These are phyloP conservation scores for Nannochloropsis gaditana DNA, from an alignment of 108 stramenopile genomes.

Conservation along the genomic window DNA sequence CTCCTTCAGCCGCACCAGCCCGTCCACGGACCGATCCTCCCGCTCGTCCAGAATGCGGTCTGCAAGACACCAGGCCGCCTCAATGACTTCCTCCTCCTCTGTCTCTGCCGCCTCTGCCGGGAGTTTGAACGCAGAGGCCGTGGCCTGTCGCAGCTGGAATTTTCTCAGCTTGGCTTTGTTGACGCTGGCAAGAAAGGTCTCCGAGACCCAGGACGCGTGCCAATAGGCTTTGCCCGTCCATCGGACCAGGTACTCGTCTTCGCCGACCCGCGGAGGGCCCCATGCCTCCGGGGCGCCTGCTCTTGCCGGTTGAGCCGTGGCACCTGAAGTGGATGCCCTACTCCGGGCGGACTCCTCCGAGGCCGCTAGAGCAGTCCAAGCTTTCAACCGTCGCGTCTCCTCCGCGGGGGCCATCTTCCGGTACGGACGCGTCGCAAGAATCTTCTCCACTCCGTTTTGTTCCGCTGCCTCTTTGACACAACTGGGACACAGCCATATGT, in stretches of 20 bases:
- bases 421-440: neutral
- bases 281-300: neutral
- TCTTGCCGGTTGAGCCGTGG: neutral
- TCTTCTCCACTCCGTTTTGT: neutral
- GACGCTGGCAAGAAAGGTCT: constrained; percentile 4
- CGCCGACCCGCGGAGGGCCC: neutral
- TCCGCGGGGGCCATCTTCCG: neutral
- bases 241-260: constrained; percentile 38
- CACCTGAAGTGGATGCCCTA: neutral
- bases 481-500: neutral
- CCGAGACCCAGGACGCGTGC: constrained; percentile 33
- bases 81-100: constrained; percentile 26
- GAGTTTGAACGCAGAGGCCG: neutral
- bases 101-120: neutral
- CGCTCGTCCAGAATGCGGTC: constrained; percentile 25
- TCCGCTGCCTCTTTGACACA: neutral
- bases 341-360: neutral
- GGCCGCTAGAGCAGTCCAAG: neutral
- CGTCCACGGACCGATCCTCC: constrained; percentile 33
- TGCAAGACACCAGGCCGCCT: constrained; percentile 24
- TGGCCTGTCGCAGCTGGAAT: constrained; percentile 22
- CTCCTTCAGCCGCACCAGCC: constrained; percentile 16
- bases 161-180: constrained; percentile 34
- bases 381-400: neutral
- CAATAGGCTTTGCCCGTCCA: constrained; percentile 40